A percentile compares a stretch with the other conserved stretches of the same genome.
These are phyloP conservation scores for Suillus tomentosus DNA, from an alignment of 768 basidiomycete genomes.

Conservation along the genomic window DNA sequence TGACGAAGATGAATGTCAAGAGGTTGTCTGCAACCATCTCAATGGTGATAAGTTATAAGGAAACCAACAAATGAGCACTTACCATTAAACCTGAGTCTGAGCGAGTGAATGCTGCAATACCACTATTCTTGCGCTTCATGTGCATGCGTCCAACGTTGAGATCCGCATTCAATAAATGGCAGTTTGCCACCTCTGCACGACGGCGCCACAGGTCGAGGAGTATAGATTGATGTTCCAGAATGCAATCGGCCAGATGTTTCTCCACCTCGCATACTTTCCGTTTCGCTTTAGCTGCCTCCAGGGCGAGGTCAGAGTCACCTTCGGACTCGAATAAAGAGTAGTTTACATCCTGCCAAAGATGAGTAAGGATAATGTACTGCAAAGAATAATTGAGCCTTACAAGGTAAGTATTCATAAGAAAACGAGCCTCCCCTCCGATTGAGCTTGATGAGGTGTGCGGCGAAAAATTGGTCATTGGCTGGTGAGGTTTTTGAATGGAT, in stretches of 20 bases:
- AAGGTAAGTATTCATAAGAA: too few species aligned
- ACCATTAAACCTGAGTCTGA: background rate
- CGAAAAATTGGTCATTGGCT: too few species aligned
- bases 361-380: too few species aligned
- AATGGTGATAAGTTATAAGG: background rate
- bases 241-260: background rate
- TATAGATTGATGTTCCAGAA: background rate
- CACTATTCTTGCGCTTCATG: background rate
- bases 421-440: too few species aligned
- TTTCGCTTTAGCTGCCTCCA: background rate
- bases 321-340: too few species aligned
- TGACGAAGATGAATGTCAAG: background rate
- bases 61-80: background rate
- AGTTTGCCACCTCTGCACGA: background rate
- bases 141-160: background rate
- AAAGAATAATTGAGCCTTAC: too few species aligned
- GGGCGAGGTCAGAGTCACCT: too few species aligned
- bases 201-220: background rate
- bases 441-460: too few species aligned
- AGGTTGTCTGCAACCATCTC: background rate
- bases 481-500: too few species aligned
- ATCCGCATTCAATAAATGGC: background rate
- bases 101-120: background rate
- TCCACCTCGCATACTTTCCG: background rate
- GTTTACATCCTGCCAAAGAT: too few species aligned